Base-by-base conservation (phyloP, 495 filamentous ascomycete genomes). In the Penicillium waksmanii region DNA sequence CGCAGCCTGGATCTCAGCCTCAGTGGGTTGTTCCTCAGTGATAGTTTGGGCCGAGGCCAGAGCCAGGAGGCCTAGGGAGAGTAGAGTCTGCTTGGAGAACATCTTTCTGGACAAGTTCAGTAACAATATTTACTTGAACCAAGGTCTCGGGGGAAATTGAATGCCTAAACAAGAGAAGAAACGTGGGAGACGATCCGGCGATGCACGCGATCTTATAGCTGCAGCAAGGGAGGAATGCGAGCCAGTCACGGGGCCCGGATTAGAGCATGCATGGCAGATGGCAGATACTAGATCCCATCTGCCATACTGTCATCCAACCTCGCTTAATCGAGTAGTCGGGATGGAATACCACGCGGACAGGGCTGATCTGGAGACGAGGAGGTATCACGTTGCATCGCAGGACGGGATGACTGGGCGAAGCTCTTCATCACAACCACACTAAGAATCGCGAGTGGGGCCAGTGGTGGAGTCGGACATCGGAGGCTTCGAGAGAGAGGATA, bases 1-100 rank as follows among this genome's bases (percentile, higher is more conserved):
- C 35, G 70, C 67, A 1, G 60, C 63, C 46, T 68, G 54, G 31
- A 78, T 75, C 56, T 74, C 69, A 1, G 74, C 65, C 3, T 69
- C 56, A 33, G 70, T 61, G 9, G 73, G 70, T 36, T 74, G 62
- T 43, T 70, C 46, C 42, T 62, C 62, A 13, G 69, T 65, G 31
- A 50, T 61, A 21, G 66, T 69, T 63, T 71, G 68, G 53, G 75
- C 75, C 35, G 62, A 53, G 23, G 63, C 66, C 50, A 71, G 50
- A 42, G 72, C 63, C 51, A 69, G 56, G 27, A 62, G 56, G 38
- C 64, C 60, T 40, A 75, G 60, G 35, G 61, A 53, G 25, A 62
- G 27, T 25, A 70, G 51, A 34, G 62, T 52, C 57, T 70, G 57
- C 51, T 68, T 68, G 44, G 57, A 60, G 55, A 66, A 63, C 70